A percentile compares a stretch with the other conserved stretches of the same genome.
These are phyloP conservation scores for Rhynchosporium agropyri DNA, from an alignment of 2,329 filamentous ascomycete genomes.

Conservation along the genomic window DNA sequence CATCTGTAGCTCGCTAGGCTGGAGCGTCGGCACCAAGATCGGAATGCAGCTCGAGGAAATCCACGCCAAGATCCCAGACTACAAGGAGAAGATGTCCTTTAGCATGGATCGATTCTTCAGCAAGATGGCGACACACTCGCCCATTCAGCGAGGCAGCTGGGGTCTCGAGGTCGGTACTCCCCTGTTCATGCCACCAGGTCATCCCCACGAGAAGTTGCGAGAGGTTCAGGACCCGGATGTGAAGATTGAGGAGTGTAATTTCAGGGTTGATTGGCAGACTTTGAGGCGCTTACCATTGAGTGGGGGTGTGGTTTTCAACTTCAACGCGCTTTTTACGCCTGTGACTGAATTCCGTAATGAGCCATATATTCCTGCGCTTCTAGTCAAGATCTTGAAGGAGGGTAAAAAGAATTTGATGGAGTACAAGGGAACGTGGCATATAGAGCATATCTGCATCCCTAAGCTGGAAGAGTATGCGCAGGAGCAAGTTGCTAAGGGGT, in stretches of 20 bases:
- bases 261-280: conserved; percentile 89
- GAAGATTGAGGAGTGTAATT: conserved; percentile 59
- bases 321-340: conserved; percentile 83
- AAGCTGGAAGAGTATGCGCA: conserved; percentile 62
- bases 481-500: conserved; percentile 66
- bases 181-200: conserved; percentile 71
- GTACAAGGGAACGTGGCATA: conserved; percentile 83
- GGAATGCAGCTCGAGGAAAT: conserved; percentile 71
- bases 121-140: conserved; percentile 71
- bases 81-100: conserved; percentile 84
- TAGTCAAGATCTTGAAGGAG: conserved; percentile 69
- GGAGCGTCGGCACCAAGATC: conserved; percentile 76
- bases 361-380: conserved; percentile 68
- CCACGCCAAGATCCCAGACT: conserved; percentile 76
- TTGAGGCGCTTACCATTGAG: conserved; percentile 77
- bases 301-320: conserved; percentile 79
- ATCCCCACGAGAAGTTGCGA: conserved; percentile 65
- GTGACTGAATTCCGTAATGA: conserved; percentile 71
- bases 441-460: conserved; percentile 71
- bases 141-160: conserved; percentile 86
- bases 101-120: conserved; percentile 86
- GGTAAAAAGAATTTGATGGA: conserved; percentile 72
- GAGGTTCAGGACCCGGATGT: conserved; percentile 60
- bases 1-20: conserved; percentile 79
- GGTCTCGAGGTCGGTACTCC: conserved; percentile 75